Percentiles rank a stretch among this genome's conserved stretches.
These are phyloP conservation scores for Tanozyma kutaoensis DNA, from an alignment of 805 yeast genomes.

Conservation along the genomic window DNA sequence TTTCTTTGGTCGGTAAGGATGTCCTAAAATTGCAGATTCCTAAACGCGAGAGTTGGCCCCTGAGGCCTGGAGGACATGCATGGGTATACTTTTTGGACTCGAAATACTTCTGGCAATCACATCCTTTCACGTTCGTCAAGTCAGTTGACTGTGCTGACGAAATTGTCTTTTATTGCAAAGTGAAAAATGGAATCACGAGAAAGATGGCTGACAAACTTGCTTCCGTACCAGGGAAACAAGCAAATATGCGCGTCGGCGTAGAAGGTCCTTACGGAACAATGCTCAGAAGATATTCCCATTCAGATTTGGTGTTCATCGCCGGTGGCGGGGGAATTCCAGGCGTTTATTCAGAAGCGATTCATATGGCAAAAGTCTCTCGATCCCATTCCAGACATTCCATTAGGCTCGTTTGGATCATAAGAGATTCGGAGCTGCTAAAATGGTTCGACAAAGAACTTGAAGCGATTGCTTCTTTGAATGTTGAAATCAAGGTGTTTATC, in stretches of 20 bases:
- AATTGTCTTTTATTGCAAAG: slow-evolving; percentile 18
- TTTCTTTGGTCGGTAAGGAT: slow-evolving; percentile 18
- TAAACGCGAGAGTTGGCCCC: slow-evolving; percentile 21
- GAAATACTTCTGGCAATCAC: slow-evolving; percentile 28
- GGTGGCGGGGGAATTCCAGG: slow-evolving; percentile 32
- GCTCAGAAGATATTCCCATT: slow-evolving; percentile 20
- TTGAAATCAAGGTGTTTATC: too few species aligned
- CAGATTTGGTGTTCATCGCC: slow-evolving; percentile 19
- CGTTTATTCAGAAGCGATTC: slow-evolving; percentile 23
- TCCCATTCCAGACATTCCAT: slow-evolving; percentile 9
- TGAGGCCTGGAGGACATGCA: slow-evolving; percentile 28
- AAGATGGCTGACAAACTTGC: slow-evolving; percentile 9
- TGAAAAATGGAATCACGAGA: slow-evolving; percentile 20
- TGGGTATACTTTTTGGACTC: slow-evolving; percentile 23
- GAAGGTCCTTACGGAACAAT: slow-evolving; percentile 28
- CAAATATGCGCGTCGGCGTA: slow-evolving; percentile 17
- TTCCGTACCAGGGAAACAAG: slow-evolving; percentile 6
- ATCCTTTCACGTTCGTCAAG: slow-evolving; percentile 25
- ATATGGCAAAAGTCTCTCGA: slow-evolving; percentile 7
- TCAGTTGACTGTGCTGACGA: slow-evolving; percentile 5
- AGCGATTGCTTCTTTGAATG: too few species aligned
- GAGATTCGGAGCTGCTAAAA: slow-evolving; percentile 35
- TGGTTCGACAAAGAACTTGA: slow-evolving; percentile 36
- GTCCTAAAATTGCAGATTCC: slow-evolving; percentile 22
- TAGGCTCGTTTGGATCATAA: slow-evolving; percentile 51